Evolutionary conservation across 768 basidiomycete species (phyloP), one percentile per base, ranked within the genome.

Genomic region (Paxillus involutus): DNA sequence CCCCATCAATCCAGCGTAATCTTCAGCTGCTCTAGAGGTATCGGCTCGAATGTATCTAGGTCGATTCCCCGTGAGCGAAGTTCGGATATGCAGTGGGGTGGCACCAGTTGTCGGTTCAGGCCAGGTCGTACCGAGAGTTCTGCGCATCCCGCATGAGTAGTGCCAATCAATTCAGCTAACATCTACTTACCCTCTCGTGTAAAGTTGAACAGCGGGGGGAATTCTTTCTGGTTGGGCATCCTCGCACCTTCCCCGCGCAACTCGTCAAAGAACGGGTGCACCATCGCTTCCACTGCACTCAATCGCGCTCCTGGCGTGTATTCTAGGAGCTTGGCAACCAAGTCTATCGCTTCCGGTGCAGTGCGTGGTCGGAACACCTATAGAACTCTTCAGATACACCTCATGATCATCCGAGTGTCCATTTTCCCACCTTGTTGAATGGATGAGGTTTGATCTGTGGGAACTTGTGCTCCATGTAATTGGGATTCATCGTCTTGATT

Each of bases 381-480:
- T 17, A 26, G 36, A 55, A 44, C n/a, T 51, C 42, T 17, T 58
- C 55, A 61, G 63, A 49, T 56, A 47, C 54, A 47, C 11, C 14
- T 16, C 54, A 44, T 50, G 45, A 52, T 44, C 49, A 16, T 16
- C 50, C 26, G 35, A 52, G 32, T 37, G 32, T 30, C 9, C 17
- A 39, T 55, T 5, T 52, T 14, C 63, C 24, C 16, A 92, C 93
- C 86, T 98, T 98, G 68, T 88, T 89, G 79, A 98, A 98, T 0
- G 95, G 95, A 69, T 98, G 96, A n/a, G 95, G 94, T 71, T 96
- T 94, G 80, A 99, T 99, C 75, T 98, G 96, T 2, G 97, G 97
- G 80, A 99, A 99, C 75, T 98, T 98, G 84, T 99, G 97, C 70
- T 99, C 97, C 97, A 98, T 98, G 76, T 99, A 99, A 77, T 99